phyloP scores from a whole-genome alignment of 768 basidiomycete genomes.

The Mycena alexandri region DNA sequence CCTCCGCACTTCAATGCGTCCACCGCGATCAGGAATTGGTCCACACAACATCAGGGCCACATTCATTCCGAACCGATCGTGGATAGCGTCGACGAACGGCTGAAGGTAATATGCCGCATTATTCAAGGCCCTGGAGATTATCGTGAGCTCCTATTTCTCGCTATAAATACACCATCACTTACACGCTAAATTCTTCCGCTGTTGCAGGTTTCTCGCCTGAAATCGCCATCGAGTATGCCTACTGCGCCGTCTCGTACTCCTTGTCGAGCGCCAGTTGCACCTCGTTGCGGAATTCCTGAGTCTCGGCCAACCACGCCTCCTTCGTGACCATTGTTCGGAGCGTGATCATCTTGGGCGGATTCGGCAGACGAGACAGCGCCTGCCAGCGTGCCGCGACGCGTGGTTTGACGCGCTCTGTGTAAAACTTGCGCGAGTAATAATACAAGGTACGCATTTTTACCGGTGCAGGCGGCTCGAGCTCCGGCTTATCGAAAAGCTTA shows the following conservation, averaged over 20 bases:
- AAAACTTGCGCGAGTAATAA: constrained; percentile 7
- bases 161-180: background rate
- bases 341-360: background rate
- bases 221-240: background rate
- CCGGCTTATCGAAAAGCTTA: constrained; percentile 5
- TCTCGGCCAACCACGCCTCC: background rate
- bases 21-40: constrained; percentile 3
- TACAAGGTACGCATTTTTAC: constrained; percentile 5
- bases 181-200: background rate
- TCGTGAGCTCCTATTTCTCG: background rate
- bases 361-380: background rate
- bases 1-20: constrained; percentile 7
- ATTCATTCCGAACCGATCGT: constrained; percentile 12
- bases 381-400: constrained; percentile 8
- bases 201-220: background rate
- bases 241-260: background rate
- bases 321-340: constrained; percentile 1
- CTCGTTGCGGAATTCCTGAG: background rate
- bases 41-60: background rate
- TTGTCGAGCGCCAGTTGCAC: background rate
- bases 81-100: background rate
- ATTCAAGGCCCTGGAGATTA: background rate
- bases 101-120: background rate
- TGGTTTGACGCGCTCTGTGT: background rate
- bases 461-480: background rate